Base-by-base conservation (phyloP, 306 rosid genomes). In the Sicyos baderoa region DNA sequence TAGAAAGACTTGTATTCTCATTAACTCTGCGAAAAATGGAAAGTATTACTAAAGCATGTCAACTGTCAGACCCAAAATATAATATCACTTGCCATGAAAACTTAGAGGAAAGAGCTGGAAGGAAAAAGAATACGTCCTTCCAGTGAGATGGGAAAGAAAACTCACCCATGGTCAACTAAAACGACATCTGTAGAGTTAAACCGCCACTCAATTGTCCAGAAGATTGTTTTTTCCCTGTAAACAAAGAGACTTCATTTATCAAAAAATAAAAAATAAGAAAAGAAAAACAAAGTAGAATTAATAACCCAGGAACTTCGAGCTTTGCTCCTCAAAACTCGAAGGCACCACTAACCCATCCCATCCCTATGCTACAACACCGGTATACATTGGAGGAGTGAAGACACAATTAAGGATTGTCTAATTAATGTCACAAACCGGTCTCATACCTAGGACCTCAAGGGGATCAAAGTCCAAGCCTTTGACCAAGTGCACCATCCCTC, bases 201-300 rank as follows among this genome's bases (percentile, higher is more conserved):
- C 67, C 55, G 84, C 94, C 91, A 94, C 78, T 94, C 97, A 52
- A 94, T 86, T 9, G 97, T 90, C 99, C 99, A 94, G 54, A 79
- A 79, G 80, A 94, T 90, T 59, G 77, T 70, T 78, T 85, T 94
- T 68, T 77, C 84, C 89, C 97, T 94, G 87, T 70, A 78, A 76
- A 18, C 68, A 68, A 73, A 35, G 19, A 50, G 53, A 54, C 61
- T 66, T 70, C 21, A 78, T n/a, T 25, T 68, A 27, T 11, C 9
- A 23, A 6, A 37, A 22, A 22, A 71, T 10, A 18, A 23, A 61
- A 19, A 14, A 18, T 18, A 72, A 23, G n/a, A 5, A 58, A 25
- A 54, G 0, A 14, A 17, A 54, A 58, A 27, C 11, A 8, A 9
- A 35, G 23, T 32, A 32, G 13, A 21, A 21, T 12, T 65, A n/a